Percentiles rank a stretch among this genome's conserved stretches.
Evolutionary conservation across 2,329 filamentous ascomycete genomes (phyloP).

Genomic region (Corinectria fuckeliana): DNA sequence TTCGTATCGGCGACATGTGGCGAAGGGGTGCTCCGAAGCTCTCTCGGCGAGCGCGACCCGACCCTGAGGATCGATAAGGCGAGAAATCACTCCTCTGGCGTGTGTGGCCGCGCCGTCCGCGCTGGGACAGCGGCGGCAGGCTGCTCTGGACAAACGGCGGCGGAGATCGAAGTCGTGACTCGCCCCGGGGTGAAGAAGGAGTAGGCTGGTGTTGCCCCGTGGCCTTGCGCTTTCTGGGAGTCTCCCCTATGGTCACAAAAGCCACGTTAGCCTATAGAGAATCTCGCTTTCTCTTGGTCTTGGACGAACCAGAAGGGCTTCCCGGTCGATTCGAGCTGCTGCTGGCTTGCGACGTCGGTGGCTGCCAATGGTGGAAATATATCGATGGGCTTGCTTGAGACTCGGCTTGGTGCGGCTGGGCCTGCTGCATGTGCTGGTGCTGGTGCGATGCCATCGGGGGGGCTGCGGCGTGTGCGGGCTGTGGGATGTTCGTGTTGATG

Average conservation of each 20-base stretch:
- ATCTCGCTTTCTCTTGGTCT: constrained; percentile 56
- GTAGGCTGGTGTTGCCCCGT: constrained; percentile 49
- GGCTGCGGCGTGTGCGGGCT: constrained; percentile 36
- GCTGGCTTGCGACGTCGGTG: constrained; percentile 70
- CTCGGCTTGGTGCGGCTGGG: constrained; percentile 64
- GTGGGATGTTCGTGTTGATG: constrained; percentile 53
- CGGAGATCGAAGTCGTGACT: constrained; percentile 44
- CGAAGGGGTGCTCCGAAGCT: constrained; percentile 37
- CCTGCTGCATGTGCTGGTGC: constrained; percentile 61
- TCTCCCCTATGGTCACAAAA: constrained; percentile 66
- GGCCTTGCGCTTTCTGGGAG: constrained; percentile 86
- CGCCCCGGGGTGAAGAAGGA: constrained; percentile 37
- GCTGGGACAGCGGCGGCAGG: constrained; percentile 33
- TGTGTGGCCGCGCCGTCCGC: constrained; percentile 41
- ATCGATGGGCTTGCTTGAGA: constrained; percentile 71
- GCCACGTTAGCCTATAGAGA: constrained; percentile 49
- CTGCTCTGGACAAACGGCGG: constrained; percentile 40
- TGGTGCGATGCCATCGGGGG: constrained; percentile 49
- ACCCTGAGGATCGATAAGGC: constrained; percentile 41
- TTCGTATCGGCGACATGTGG: constrained; percentile 34
- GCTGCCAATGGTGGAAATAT: constrained; percentile 94
- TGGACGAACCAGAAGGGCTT: constrained; percentile 77
- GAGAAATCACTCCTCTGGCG: constrained; percentile 48
- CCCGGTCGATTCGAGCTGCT: constrained; percentile 69
- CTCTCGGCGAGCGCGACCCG: constrained; percentile 33